phyloP scores from a whole-genome alignment of 345 rosid genomes.

The Cardamine chenopodiifolia region DNA sequence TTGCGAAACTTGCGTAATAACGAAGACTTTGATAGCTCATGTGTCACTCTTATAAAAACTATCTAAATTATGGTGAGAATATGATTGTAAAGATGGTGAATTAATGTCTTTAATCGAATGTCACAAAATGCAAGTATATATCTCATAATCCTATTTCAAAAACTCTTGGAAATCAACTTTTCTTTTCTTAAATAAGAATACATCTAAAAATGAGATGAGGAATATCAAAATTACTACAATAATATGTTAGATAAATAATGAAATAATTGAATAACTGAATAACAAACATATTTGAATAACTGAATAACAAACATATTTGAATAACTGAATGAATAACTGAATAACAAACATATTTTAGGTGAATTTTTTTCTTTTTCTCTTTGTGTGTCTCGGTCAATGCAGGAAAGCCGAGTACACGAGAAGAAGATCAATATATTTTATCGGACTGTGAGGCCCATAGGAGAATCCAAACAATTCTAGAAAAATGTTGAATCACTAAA shows the following conservation, averaged over 20 bases:
- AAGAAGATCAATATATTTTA: background rate
- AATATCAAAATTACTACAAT: background rate
- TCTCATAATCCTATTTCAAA: background rate
- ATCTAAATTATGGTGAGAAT: background rate
- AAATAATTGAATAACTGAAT: background rate
- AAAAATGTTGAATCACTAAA: background rate
- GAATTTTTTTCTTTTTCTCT: background rate
- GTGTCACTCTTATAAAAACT: background rate
- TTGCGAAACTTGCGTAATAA: background rate
- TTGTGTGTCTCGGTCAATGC: background rate
- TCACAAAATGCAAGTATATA: background rate
- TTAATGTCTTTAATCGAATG: background rate
- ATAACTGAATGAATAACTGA: background rate
- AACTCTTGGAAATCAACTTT: background rate
- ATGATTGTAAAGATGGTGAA: background rate
- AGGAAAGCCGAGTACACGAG: background rate
- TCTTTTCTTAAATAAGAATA: background rate
- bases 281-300: background rate
- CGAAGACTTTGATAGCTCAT: background rate
- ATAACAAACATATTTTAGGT: background rate
- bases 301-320: background rate
- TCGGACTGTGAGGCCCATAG: slow-evolving; percentile 14
- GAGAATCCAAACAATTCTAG: background rate
- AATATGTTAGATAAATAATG: background rate
- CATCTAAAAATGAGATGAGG: background rate